phyloP scores from a whole-genome alignment of 2,329 filamentous ascomycete species.

The Phialophora verrucosa region DNA sequence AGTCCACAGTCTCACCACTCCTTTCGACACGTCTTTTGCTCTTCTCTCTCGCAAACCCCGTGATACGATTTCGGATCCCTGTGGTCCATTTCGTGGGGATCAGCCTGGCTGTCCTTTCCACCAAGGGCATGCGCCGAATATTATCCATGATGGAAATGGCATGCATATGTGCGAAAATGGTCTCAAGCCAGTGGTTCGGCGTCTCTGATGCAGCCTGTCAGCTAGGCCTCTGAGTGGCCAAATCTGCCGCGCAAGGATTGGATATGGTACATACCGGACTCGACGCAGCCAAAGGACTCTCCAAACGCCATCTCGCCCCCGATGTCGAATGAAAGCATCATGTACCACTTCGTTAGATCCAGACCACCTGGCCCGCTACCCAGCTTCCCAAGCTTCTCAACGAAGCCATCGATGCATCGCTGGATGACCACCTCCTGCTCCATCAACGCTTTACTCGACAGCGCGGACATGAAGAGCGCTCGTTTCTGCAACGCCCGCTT shows the following conservation, averaged over 20 bases:
- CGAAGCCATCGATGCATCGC: conserved; percentile 23
- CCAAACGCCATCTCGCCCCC: conserved; percentile 44
- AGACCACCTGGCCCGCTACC: neutral
- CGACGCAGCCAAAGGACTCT: conserved; percentile 43
- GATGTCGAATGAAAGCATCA: conserved; percentile 42
- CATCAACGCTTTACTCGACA: conserved; percentile 44
- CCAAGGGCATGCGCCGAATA: neutral
- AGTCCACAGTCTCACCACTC: neutral
- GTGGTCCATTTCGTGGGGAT: neutral
- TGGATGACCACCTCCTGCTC: conserved; percentile 44
- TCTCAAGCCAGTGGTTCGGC: neutral
- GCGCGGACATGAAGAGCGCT: conserved; percentile 25
- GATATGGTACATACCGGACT: conserved; percentile 8
- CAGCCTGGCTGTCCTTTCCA: neutral
- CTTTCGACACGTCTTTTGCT: neutral
- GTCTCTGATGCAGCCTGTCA: neutral
- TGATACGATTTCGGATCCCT: neutral
- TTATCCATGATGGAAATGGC: conserved; percentile 1
- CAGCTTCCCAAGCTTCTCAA: conserved; percentile 24
- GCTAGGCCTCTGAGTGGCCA: neutral
- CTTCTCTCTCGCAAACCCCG: neutral
- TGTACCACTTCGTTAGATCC: neutral
- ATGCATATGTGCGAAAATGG: neutral
- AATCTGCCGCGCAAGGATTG: conserved; percentile 39
- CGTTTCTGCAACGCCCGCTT: neutral